Base-by-base conservation (phyloP, 2,329 filamentous ascomycete genomes). In the Cyanodermella asteris region DNA sequence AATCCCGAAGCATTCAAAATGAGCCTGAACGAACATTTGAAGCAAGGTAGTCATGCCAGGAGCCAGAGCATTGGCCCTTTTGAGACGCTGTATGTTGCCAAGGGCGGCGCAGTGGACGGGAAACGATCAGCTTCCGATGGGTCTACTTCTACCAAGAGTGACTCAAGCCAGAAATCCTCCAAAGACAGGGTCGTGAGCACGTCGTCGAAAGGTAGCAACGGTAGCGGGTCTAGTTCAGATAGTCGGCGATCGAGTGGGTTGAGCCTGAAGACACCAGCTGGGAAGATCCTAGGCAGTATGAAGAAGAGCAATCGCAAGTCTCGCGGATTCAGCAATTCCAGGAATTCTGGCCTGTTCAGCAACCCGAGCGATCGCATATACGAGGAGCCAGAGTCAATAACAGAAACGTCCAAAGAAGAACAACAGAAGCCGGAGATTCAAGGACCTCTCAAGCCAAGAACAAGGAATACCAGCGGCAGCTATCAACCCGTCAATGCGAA, bases 301-400 rank as follows among this genome's bases (percentile, higher is more conserved):
- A n/a, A n/a, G n/a, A n/a, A n/a, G n/a, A n/a, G n/a, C n/a, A n/a
- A n/a, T n/a, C n/a, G n/a, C n/a, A n/a, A n/a, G n/a, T n/a, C n/a
- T n/a, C 60, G 51, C 31, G 55, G 54, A 14, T n/a, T n/a, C n/a
- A n/a, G n/a, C n/a, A n/a, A n/a, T n/a, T n/a, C n/a, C n/a, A n/a
- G n/a, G n/a, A n/a, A n/a, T n/a, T n/a, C n/a, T 13, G 32, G 29
- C 17, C 46, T 65, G 10, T 70, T 66, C 41, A 57, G 59, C 35
- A 64, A 66, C 31, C 61, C 63, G 3, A 51, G 62, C 28, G 64
- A 68, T 37, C 55, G 61, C 23, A 71, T 93, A 31, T 93, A 80
- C 59, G 82, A 93, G 45, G 84, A 93, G 43, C 75, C 78, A 1
- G 67, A 75, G 39, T 56, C 59, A 29, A 39, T 29, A 32, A 38